Percentiles rank a stretch among this genome's conserved stretches.
phyloP scores from a whole-genome alignment of 352 stramenopile genomes.

The Aphanomyces invadans region DNA sequence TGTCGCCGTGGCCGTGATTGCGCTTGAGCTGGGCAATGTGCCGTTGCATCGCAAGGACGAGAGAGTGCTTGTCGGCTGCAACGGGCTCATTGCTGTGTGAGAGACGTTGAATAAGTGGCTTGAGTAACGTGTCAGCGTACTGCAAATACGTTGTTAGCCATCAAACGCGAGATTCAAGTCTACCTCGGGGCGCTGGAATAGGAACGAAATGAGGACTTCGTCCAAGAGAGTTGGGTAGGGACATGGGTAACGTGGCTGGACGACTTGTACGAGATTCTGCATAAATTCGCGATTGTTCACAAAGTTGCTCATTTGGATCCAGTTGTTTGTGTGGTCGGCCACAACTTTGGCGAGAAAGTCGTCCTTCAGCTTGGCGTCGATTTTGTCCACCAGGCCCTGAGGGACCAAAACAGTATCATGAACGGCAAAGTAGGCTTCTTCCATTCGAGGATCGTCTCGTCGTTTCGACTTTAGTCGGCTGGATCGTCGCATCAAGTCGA shows the following conservation, averaged over 20 bases:
- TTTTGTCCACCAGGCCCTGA: constrained; percentile 73
- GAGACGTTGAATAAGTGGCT: constrained; percentile 64
- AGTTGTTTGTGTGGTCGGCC: constrained; percentile 59
- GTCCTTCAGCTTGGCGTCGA: constrained; percentile 54
- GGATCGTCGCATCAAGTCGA: constrained; percentile 15
- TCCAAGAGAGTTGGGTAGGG: constrained; percentile 74
- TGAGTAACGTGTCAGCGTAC: constrained; percentile 44
- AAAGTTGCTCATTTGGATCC: constrained; percentile 58
- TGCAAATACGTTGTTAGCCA: background rate
- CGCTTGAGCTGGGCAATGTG: constrained; percentile 28
- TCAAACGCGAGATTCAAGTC: background rate
- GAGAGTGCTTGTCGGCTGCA: constrained; percentile 50
- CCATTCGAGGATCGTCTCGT: constrained; percentile 14
- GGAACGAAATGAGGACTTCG: constrained; percentile 61
- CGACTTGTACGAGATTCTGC: constrained; percentile 53
- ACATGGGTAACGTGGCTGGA: constrained; percentile 78
- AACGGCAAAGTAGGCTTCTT: constrained; percentile 16
- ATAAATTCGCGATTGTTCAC: constrained; percentile 44
- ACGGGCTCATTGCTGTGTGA: constrained; percentile 53
- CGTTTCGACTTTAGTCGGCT: constrained; percentile 19
- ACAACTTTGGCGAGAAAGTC: constrained; percentile 46
- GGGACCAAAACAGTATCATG: constrained; percentile 56
- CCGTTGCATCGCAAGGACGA: constrained; percentile 53
- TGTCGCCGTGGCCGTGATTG: constrained; percentile 8
- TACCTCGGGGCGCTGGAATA: constrained; percentile 67